Evolutionary conservation across 495 filamentous ascomycete genomes (phyloP).

Genomic region (Astrothelium macrocarpum): DNA sequence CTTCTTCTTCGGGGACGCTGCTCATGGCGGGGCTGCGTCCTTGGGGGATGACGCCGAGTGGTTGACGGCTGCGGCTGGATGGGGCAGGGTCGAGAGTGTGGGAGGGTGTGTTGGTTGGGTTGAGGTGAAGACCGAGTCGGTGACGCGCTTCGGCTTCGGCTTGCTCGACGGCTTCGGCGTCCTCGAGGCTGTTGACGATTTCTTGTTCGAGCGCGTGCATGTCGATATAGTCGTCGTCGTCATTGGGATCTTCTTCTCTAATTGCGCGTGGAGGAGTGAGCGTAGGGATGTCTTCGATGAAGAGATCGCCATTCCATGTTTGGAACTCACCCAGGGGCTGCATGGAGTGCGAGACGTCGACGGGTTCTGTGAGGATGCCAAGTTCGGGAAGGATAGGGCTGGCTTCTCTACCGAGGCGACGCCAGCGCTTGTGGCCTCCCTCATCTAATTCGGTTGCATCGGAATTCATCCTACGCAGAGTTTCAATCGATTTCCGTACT

Average conservation of each 20-base stretch:
- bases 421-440: constrained; percentile 14
- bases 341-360: background rate
- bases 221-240: constrained; percentile 12
- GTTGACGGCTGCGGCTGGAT: background rate
- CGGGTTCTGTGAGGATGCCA: constrained; percentile 6
- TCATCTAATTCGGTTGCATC: constrained; percentile 18
- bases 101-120: background rate
- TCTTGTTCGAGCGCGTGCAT: constrained; percentile 8
- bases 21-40: background rate
- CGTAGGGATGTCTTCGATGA: background rate
- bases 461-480: constrained; percentile 29
- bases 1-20: background rate
- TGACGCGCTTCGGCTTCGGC: background rate
- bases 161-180: constrained; percentile 11
- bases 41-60: background rate
- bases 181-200: constrained; percentile 17
- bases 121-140: background rate
- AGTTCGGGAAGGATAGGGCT: constrained; percentile 24
- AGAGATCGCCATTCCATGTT: constrained; percentile 18
- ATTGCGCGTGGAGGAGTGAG: background rate
- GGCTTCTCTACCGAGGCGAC: constrained; percentile 25
- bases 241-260: background rate
- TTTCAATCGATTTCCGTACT: constrained; percentile 22
- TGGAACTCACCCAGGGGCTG: constrained; percentile 1
- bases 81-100: background rate